Conservation (phyloP, 2,329 filamentous ascomycete genomes). For the Xylariaceae sp. region DNA sequence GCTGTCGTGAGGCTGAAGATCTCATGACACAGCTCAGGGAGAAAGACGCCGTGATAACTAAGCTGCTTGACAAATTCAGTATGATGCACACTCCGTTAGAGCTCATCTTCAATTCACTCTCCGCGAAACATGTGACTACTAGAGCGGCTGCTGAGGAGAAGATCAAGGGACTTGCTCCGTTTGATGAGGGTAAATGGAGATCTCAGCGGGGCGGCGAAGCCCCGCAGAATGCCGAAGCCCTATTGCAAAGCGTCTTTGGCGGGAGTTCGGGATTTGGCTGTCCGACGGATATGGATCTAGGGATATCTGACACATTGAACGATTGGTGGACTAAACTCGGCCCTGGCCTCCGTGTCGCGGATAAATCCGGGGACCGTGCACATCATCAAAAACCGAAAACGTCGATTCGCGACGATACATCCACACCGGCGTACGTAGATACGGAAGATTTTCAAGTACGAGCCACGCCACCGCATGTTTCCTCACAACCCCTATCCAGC, state of each 20-base stretch:
- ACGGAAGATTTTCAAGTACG: conserved; percentile 53
- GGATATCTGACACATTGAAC: conserved; percentile 38
- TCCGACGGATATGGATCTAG: conserved; percentile 30
- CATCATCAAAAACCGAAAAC: conserved; percentile 12
- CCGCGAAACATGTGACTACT: conserved; percentile 45
- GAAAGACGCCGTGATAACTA: conserved; percentile 50
- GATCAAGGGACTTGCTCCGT: conserved; percentile 50
- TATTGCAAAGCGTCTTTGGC: conserved; percentile 44
- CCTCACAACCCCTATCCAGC: conserved; percentile 26
- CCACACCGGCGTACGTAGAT: conserved; percentile 33
- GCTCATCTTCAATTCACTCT: conserved; percentile 49
- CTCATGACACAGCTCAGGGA: conserved; percentile 43
- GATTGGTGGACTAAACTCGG: conserved; percentile 49
- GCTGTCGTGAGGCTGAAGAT: conserved; percentile 40
- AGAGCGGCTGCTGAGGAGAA: conserved; percentile 44
- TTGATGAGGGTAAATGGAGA: conserved; percentile 41
- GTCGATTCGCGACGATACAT: conserved; percentile 17
- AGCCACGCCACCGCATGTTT: conserved; percentile 42
- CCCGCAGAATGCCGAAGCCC: conserved; percentile 33
- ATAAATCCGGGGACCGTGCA: conserved; percentile 14
- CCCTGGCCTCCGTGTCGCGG: conserved; percentile 23
- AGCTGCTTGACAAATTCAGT: conserved; percentile 52
- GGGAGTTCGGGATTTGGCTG: conserved; percentile 31
- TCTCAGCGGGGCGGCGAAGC: conserved; percentile 24
- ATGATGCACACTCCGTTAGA: conserved; percentile 49